Percentiles rank a stretch among this genome's conserved stretches.
Conservation (phyloP, 331 rosid species). For the Malus hybrid region DNA sequence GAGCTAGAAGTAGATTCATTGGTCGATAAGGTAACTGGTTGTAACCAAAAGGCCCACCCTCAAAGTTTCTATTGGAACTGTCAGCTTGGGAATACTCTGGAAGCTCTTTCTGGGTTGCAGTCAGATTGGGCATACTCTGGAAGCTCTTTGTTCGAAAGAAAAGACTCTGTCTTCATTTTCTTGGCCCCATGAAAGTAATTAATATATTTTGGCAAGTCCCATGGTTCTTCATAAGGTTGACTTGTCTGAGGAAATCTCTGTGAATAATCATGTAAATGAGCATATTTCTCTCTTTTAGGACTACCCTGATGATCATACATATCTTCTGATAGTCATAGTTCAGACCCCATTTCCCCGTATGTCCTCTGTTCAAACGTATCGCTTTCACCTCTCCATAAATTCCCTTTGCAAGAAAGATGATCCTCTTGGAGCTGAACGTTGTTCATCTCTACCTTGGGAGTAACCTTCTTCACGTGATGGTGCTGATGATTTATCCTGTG, state of each 20-base stretch:
- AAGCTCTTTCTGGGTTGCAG: conserved; percentile 63
- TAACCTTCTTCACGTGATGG: conserved; percentile 47
- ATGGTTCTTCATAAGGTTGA: conserved; percentile 50
- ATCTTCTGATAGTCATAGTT: conserved; percentile 41
- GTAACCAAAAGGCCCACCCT: conserved; percentile 37
- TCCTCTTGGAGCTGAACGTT: conserved; percentile 42
- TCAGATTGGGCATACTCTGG: conserved; percentile 67
- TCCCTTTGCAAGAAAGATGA: conserved; percentile 58
- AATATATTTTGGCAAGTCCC: conserved; percentile 53
- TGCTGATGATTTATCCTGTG: conserved; percentile 76
- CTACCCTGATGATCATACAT: conserved; percentile 40
- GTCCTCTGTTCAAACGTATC: conserved; percentile 48
- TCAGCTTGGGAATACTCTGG: conserved; percentile 59
- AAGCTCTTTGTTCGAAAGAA: conserved; percentile 62
- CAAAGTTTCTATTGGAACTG: conserved; percentile 39
- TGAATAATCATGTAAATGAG: conserved; percentile 35
- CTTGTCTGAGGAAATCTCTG: conserved; percentile 41
- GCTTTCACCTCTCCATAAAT: conserved; percentile 42
- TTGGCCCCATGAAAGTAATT: conserved; percentile 48
- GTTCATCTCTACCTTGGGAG: conserved; percentile 50
- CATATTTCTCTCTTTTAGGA: conserved; percentile 56
- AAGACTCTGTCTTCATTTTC: conserved; percentile 48
- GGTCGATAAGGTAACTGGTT: conserved; percentile 47
- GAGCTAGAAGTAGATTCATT: conserved; percentile 32
- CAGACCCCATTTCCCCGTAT: conserved; percentile 47